Evolutionary conservation across 352 stramenopile genomes (phyloP), one percentile per base, ranked within the genome.

Genomic region (Pythium aquatile): DNA sequence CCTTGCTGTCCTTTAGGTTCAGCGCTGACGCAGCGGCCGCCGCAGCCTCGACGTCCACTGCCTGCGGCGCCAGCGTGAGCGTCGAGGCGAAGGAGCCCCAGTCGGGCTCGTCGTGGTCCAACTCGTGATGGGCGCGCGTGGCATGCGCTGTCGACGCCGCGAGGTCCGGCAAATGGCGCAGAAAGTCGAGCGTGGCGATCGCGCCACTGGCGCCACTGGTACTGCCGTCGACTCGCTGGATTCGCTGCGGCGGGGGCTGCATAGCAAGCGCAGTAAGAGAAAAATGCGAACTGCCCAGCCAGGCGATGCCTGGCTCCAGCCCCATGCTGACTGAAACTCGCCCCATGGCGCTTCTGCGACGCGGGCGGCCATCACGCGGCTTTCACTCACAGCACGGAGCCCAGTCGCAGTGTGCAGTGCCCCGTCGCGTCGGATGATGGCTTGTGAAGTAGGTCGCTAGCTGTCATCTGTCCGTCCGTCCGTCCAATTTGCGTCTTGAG

Each of bases 301-400:
- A 48, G 14, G 2, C 3, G 42, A 49, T 49, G n/a, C n/a, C 3
- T 29, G 17, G 17, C 1, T 14, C 60, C 56, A 52, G 60, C 60
- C 60, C 20, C 52, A 56, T 5, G 44, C 24, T 69, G 62, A 69
- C 62, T 60, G 62, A 69, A 69, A 69, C 63, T 69, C 52, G 63
- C 63, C 56, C 28, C 42, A 65, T 32, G 30, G 8, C 10, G 2
- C 11, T 1, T 51, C 57, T 62, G 64, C 49, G 47, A 64, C 47
- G 48, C 26, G 17, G 33, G 11, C 54, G 20, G 37, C 62, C 63
- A 70, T 70, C 63, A 70, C 39, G 16, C 17, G 30, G 48, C 63
- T 58, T 39, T 65, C 63, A 64, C 44, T 69, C 62, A 63, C 17
- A n/a, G 1, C 14, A 1, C 9, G 5, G 13, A 46, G 61, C 54